Conservation (phyloP, 352 stramenopile species). For the Phytophthora hybrid region DNA sequence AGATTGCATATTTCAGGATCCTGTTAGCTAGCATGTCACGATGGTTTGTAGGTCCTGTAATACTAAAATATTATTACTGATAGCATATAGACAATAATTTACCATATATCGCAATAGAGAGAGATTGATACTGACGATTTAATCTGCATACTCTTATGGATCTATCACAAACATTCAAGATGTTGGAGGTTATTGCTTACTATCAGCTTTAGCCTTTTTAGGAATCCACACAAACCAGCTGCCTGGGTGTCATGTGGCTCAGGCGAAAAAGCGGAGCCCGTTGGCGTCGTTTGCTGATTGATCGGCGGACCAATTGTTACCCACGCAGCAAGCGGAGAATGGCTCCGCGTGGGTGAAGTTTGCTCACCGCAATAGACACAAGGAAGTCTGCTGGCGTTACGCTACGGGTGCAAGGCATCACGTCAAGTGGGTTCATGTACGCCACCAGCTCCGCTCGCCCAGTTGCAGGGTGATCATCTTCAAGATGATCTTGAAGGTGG, state of each 20-base stretch:
- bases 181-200: not conserved
- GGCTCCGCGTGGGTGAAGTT: constrained; percentile 19
- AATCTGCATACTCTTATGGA: not conserved
- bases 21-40: not conserved
- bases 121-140: not conserved
- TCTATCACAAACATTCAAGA: not conserved
- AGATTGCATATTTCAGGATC: constrained; percentile 28
- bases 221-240: constrained; percentile 16
- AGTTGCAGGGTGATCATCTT: constrained; percentile 33
- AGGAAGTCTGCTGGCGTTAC: constrained; percentile 24
- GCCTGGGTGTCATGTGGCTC: constrained; percentile 22
- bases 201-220: not conserved
- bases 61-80: not conserved
- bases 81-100: not conserved
- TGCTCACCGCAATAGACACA: not conserved
- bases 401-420: constrained; percentile 6
- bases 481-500: constrained; percentile 17
- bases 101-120: not conserved
- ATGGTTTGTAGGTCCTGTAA: not conserved
- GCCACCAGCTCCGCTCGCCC: constrained; percentile 11
- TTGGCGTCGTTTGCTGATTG: constrained; percentile 15
- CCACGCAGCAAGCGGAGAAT: constrained; percentile 14
- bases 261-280: constrained; percentile 23
- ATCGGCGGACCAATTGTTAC: constrained; percentile 8
- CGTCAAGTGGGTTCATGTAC: not conserved